A percentile compares a stretch with the other conserved stretches of the same genome.
Conservation (phyloP, 2,329 filamentous ascomycete genomes). For the Sclerotinia borealis region DNA sequence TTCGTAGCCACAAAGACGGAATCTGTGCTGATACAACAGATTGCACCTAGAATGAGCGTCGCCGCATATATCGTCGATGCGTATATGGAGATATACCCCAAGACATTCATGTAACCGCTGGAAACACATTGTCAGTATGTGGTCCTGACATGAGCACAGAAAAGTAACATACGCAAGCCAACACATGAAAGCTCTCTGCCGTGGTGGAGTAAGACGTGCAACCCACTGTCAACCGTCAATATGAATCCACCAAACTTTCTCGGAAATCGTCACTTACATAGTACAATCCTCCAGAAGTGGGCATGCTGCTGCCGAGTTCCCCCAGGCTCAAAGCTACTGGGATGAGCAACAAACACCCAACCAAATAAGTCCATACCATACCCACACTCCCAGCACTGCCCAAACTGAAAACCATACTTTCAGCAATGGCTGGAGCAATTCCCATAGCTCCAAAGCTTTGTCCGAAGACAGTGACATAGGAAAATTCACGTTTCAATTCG, state of each 20-base stretch:
- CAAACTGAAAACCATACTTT: slow-evolving; percentile 30
- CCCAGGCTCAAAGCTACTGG: slow-evolving; percentile 31
- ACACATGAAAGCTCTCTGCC: slow-evolving; percentile 31
- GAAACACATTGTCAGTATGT: slow-evolving; percentile 6
- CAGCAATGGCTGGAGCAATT: slow-evolving; percentile 31
- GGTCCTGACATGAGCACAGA: not conserved
- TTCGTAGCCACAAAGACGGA: slow-evolving; percentile 25
- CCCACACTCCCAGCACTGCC: slow-evolving; percentile 29
- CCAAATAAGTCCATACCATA: slow-evolving; percentile 32
- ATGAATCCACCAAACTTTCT: not conserved
- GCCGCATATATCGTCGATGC: slow-evolving; percentile 32
- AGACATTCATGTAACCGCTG: slow-evolving; percentile 32
- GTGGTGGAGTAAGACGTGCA: slow-evolving; percentile 28
- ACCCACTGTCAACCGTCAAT: slow-evolving; percentile 25
- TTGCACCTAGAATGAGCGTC: slow-evolving; percentile 30
- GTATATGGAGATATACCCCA: slow-evolving; percentile 33
- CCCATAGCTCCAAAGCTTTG: slow-evolving; percentile 33
- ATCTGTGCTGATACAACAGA: slow-evolving; percentile 26
- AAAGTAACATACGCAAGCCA: slow-evolving; percentile 31
- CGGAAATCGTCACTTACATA: slow-evolving; percentile 20
- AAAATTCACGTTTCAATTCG: slow-evolving; percentile 32
- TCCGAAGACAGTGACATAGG: slow-evolving; percentile 30
- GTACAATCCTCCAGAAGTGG: slow-evolving; percentile 31
- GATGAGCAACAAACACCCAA: slow-evolving; percentile 29
- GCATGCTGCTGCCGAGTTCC: slow-evolving; percentile 31